Conservation (phyloP, 805 yeast species). For the Wickerhamiella sergipiensis region DNA sequence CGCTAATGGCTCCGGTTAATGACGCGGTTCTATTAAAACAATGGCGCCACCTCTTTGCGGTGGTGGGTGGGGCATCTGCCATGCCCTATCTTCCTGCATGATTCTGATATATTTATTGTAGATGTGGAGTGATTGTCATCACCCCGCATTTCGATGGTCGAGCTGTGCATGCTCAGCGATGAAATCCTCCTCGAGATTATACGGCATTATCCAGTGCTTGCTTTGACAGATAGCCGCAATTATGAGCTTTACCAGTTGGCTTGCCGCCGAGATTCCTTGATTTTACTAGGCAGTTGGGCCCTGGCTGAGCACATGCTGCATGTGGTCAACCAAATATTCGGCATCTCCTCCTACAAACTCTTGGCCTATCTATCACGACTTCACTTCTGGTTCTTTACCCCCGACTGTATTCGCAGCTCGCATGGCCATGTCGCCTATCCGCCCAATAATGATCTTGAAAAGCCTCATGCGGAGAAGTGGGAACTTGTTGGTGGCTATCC, state of each 20-base stretch:
- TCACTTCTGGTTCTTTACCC: slow-evolving; percentile 16
- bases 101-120: not conserved
- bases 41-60: too few relatives aligned
- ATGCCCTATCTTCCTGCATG: too few relatives aligned
- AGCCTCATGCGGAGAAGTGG: slow-evolving; percentile 6
- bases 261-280: not conserved
- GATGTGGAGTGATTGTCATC: not conserved
- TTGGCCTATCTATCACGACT: slow-evolving; percentile 10
- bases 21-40: too few relatives aligned
- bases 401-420: slow-evolving; percentile 8
- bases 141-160: not conserved
- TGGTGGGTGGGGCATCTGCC: too few relatives aligned
- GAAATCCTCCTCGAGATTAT: not conserved
- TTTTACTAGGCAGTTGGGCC: slow-evolving; percentile 1
- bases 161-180: not conserved
- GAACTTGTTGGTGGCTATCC: slow-evolving; percentile 5
- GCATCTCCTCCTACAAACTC: slow-evolving; percentile 12
- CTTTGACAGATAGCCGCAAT: slow-evolving; percentile 9
- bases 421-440: not conserved
- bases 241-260: slow-evolving; percentile 10
- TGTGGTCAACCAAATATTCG: slow-evolving; percentile 8
- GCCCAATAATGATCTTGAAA: not conserved
- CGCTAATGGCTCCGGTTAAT: too few relatives aligned
- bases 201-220: slow-evolving; percentile 8
- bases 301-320: slow-evolving; percentile 10